These are phyloP conservation scores for Amaranthus cruentus DNA, from an alignment of 148 eudicot species.

Conservation along the genomic window DNA sequence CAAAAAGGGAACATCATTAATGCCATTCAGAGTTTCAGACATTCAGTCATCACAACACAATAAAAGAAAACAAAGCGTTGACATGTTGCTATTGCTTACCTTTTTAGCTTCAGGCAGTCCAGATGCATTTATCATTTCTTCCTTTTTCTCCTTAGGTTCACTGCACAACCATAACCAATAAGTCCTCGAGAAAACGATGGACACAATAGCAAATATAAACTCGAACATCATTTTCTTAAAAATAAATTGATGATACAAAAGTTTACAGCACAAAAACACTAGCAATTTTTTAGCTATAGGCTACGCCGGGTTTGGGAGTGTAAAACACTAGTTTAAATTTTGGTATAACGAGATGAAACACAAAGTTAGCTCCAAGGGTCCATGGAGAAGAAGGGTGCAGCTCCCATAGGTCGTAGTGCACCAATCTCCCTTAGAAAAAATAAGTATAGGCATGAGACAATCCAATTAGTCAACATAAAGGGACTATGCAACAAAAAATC, in stretches of 20 bases:
- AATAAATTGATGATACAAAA: too few species aligned
- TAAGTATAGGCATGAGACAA: not conserved
- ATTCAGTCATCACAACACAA: not conserved
- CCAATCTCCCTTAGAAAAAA: not conserved
- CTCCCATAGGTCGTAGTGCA: not conserved
- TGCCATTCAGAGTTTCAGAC: too few species aligned
- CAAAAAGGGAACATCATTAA: not conserved
- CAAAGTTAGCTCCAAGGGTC: not conserved
- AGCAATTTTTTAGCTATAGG: too few species aligned
- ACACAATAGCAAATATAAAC: not conserved
- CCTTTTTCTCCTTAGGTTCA: conserved; percentile 36
- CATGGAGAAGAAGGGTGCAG: not conserved
- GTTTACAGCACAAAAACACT: too few species aligned
- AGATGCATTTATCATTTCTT: conserved; percentile 27
- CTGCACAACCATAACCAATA: conserved; percentile 27
- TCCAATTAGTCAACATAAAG: too few species aligned
- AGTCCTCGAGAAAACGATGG: conserved; percentile 1
- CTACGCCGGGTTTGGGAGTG: too few species aligned
- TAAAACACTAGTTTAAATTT: not conserved
- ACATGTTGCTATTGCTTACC: conserved; percentile 32
- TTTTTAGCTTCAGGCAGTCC: conserved; percentile 33
- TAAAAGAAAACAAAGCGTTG: not conserved
- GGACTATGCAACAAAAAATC: too few species aligned
- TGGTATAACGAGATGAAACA: not conserved
- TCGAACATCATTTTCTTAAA: not conserved